These are phyloP conservation scores for Stagonosporopsis vannaccii DNA, from an alignment of 2,329 filamentous ascomycete species.

Conservation along the genomic window DNA sequence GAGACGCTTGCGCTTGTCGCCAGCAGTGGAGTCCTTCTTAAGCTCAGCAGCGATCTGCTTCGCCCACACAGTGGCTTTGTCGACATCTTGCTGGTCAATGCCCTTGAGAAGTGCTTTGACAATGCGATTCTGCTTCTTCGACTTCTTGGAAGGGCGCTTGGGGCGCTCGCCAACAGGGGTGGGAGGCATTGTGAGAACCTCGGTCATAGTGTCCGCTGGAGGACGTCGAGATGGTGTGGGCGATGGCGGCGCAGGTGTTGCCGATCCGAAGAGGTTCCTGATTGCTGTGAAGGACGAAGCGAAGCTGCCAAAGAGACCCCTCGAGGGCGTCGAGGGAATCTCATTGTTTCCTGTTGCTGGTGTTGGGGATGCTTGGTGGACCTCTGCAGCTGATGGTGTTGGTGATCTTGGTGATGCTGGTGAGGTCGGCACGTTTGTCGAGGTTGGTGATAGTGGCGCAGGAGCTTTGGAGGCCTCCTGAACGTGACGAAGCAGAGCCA, in stretches of 20 bases:
- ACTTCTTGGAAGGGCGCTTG: slow-evolving; percentile 25
- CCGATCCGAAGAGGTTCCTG: slow-evolving; percentile 26
- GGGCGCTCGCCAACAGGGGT: slow-evolving; percentile 39
- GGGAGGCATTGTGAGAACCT: slow-evolving; percentile 34
- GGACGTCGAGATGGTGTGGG: slow-evolving; percentile 23
- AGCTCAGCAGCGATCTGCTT: slow-evolving; percentile 29
- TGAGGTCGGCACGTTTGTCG: background rate
- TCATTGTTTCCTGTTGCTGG: background rate
- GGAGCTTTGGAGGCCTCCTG: slow-evolving; percentile 23
- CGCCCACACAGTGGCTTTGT: slow-evolving; percentile 38
- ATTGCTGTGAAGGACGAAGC: slow-evolving; percentile 30
- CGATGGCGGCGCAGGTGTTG: slow-evolving; percentile 11
- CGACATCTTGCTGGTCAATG: slow-evolving; percentile 27
- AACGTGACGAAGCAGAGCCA: slow-evolving; percentile 33
- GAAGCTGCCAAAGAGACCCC: slow-evolving; percentile 20
- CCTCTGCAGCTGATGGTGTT: background rate
- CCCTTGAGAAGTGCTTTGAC: slow-evolving; percentile 29
- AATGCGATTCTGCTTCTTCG: slow-evolving; percentile 24
- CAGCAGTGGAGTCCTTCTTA: slow-evolving; percentile 26
- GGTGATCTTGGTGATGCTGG: background rate
- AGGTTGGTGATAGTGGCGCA: background rate
- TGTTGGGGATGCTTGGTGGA: background rate
- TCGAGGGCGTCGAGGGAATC: slow-evolving; percentile 7
- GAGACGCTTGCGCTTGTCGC: slow-evolving; percentile 41
- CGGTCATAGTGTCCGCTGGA: slow-evolving; percentile 27